Base-by-base conservation (phyloP, 2,329 filamentous ascomycete species). In the Penicillium sp. region DNA sequence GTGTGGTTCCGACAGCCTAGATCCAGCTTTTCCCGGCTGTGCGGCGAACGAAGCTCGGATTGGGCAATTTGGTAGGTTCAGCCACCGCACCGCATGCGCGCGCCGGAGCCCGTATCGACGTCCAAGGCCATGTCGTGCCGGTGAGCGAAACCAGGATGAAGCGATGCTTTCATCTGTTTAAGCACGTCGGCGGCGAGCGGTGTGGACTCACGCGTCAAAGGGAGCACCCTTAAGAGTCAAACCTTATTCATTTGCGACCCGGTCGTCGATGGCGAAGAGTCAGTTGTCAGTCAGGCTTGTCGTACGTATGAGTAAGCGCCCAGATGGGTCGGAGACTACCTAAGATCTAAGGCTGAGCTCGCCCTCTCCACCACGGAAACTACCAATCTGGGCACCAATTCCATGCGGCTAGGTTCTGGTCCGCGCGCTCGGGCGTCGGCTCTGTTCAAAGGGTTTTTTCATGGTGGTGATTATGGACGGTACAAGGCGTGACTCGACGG, bases 301-400 rank as follows among this genome's bases (percentile, higher is more conserved):
- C n/a, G n/a, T n/a, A n/a, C n/a, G 14, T n/a, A 27, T 6, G 11
- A 27, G 10, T n/a, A 27, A n/a, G 19, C 16, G 15, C 18, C n/a
- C 16, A 4, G 16, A 32, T 21, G 25, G 36, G 33, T 38, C 27
- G 26, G 34, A 41, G 26, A 43, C 38, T n/a, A n/a, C n/a, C n/a
- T 41, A 42, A 46, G 43, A 51, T 51, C 42, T 42, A 41, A 33
- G 45, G 42, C 42, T 53, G 43, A 53, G 50, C 50, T 47, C 26
- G 52, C 30, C 33, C 20, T n/a, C n/a, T n/a, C n/a, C n/a, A n/a
- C n/a, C n/a, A n/a, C n/a, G 13, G 15, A n/a, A 27, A 13, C 6
- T n/a, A 27, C 25, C 25, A 27, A 27, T 21, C 21, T 18, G 36
- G 26, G 37, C 43, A 41, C 38, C 41, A 47, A 43, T 43, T 38